A percentile compares a stretch with the other conserved stretches of the same genome.
Conservation (phyloP, 768 basidiomycete species). For the Lactarius hatsudake region DNA sequence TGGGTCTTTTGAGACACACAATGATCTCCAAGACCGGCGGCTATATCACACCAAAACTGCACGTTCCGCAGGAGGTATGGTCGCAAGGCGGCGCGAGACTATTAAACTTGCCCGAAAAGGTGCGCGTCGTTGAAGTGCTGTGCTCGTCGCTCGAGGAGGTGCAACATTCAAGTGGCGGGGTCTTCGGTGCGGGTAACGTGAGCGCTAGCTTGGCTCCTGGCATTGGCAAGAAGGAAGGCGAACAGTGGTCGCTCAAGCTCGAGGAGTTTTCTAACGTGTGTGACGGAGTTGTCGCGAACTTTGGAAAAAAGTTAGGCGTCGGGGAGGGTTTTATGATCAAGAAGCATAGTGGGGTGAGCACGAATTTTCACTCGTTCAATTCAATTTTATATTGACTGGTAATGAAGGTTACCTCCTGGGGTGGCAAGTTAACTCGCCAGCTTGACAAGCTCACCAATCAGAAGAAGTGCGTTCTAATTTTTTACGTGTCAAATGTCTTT, state of each 20-base stretch:
- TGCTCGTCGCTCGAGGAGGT: conserved; percentile 78
- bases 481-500: background rate
- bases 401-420: conserved; percentile 59
- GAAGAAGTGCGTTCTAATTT: conserved; percentile 61
- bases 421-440: conserved; percentile 67
- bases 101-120: conserved; percentile 76
- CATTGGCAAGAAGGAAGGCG: conserved; percentile 75
- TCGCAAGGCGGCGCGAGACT: conserved; percentile 87
- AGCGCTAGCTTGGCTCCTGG: conserved; percentile 71
- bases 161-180: conserved; percentile 64
- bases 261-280: conserved; percentile 80
- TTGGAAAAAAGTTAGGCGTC: conserved; percentile 85
- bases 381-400: background rate
- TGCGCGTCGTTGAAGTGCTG: conserved; percentile 78
- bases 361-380: background rate
- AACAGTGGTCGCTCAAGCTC: conserved; percentile 71
- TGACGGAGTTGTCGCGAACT: conserved; percentile 74
- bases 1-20: conserved; percentile 73
- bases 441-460: conserved; percentile 85
- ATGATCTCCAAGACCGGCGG: conserved; percentile 82
- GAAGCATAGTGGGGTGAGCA: conserved; percentile 62
- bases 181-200: conserved; percentile 76
- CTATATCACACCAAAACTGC: conserved; percentile 80
- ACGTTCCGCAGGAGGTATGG: conserved; percentile 90
- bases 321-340: conserved; percentile 84